Conservation (phyloP, 176 grass and related monocot genomes). For the Oryza longistaminata region DNA sequence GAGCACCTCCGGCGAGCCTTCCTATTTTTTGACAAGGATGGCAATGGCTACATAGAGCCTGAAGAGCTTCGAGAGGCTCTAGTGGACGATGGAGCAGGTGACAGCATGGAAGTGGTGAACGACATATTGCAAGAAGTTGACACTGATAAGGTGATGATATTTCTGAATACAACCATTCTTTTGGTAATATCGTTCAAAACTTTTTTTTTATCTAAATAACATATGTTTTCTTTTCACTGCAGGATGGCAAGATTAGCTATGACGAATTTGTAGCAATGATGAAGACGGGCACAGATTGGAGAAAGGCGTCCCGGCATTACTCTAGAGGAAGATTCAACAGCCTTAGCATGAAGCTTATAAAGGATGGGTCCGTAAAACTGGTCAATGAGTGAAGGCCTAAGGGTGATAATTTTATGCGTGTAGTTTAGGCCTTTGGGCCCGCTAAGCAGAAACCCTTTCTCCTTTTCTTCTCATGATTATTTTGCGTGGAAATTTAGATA, state of each 20-base stretch:
- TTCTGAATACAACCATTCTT: neutral
- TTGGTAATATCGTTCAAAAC: neutral
- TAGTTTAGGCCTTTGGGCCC: slow-evolving; percentile 52
- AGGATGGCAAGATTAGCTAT: slow-evolving; percentile 99
- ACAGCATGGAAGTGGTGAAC: slow-evolving; percentile 90
- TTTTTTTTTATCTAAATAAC: slow-evolving; percentile 3
- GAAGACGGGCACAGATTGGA: slow-evolving; percentile 99
- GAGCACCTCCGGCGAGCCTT: slow-evolving; percentile 90
- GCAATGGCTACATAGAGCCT: slow-evolving; percentile 90
- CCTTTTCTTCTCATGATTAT: slow-evolving; percentile 41
- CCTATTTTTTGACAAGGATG: slow-evolving; percentile 94
- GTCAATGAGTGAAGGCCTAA: slow-evolving; percentile 55
- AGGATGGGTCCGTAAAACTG: slow-evolving; percentile 93
- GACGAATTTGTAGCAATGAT: slow-evolving; percentile 99
- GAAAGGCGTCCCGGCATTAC: slow-evolving; percentile 98
- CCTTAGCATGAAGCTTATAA: slow-evolving; percentile 95
- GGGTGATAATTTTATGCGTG: slow-evolving; percentile 36
- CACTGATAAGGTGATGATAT: slow-evolving; percentile 75
- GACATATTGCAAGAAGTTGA: slow-evolving; percentile 99
- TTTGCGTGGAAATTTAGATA: slow-evolving; percentile 70
- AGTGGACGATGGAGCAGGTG: slow-evolving; percentile 68
- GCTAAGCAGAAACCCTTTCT: slow-evolving; percentile 30
- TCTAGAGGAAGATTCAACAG: slow-evolving; percentile 99
- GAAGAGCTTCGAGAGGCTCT: slow-evolving; percentile 87
- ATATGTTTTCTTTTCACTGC: slow-evolving; percentile 13